Percentiles rank a stretch among this genome's conserved stretches.
Conservation (phyloP, 2,329 filamentous ascomycete species). For the Diplodia intermedia region DNA sequence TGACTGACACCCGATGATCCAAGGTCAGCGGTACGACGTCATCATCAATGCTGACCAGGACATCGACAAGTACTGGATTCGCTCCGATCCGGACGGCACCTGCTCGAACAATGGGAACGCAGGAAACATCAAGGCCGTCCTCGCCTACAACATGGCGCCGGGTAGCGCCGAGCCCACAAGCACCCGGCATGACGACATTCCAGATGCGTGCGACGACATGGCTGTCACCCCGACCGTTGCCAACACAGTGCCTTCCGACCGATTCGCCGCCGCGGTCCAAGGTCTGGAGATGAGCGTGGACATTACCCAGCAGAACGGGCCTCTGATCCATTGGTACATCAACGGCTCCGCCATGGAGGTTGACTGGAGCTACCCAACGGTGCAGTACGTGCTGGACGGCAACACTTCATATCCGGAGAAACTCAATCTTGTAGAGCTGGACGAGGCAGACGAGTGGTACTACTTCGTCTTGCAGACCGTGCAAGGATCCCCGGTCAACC, state of each 20-base stretch:
- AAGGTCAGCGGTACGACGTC: slow-evolving; percentile 55
- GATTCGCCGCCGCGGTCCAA: slow-evolving; percentile 30
- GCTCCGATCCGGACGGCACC: slow-evolving; percentile 34
- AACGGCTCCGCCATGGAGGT: slow-evolving; percentile 46
- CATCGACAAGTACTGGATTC: slow-evolving; percentile 55
- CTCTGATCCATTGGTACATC: slow-evolving; percentile 51
- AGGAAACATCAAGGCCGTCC: slow-evolving; percentile 48
- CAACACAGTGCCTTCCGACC: slow-evolving; percentile 8
- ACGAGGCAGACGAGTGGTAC: slow-evolving; percentile 47
- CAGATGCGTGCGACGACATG: slow-evolving; percentile 50
- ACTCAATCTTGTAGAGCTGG: slow-evolving; percentile 39
- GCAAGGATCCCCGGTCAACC: slow-evolving; percentile 38
- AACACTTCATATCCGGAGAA: slow-evolving; percentile 34
- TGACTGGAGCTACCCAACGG: slow-evolving; percentile 47
- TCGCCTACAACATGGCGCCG: slow-evolving; percentile 49
- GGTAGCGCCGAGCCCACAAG: slow-evolving; percentile 41
- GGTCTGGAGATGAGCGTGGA: slow-evolving; percentile 35
- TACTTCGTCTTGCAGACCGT: slow-evolving; percentile 57
- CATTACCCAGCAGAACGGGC: slow-evolving; percentile 26
- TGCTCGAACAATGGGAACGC: slow-evolving; percentile 41
- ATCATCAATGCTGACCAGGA: slow-evolving; percentile 55
- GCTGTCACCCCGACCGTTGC: slow-evolving; percentile 44
- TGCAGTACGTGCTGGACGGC: slow-evolving; percentile 46
- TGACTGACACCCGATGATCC: not conserved
- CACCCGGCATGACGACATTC: slow-evolving; percentile 40